These are phyloP conservation scores for Pseudohyphozyma bogoriensis DNA, from an alignment of 768 basidiomycete genomes.

Conservation along the genomic window DNA sequence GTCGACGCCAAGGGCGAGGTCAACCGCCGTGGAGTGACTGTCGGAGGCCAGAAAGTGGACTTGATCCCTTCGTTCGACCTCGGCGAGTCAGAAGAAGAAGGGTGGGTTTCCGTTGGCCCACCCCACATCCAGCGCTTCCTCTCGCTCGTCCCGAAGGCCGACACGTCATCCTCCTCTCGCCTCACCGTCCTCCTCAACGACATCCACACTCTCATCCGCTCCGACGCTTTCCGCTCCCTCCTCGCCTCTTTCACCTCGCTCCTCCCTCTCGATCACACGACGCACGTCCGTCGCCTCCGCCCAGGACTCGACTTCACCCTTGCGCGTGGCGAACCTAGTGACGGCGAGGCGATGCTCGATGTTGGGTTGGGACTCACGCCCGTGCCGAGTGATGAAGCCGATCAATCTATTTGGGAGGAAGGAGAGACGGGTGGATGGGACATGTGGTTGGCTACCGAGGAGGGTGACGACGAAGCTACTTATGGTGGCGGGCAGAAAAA, in stretches of 20 bases:
- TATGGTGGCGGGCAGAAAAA: slow-evolving; percentile 56
- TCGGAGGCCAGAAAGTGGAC: slow-evolving; percentile 42
- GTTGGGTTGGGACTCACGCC: slow-evolving; percentile 65
- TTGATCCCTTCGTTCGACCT: slow-evolving; percentile 57
- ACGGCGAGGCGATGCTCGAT: slow-evolving; percentile 67
- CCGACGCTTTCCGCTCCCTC: slow-evolving; percentile 27
- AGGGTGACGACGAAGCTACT: slow-evolving; percentile 89
- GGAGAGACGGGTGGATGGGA: slow-evolving; percentile 92
- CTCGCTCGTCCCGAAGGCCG: slow-evolving; percentile 44
- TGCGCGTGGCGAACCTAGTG: slow-evolving; percentile 60
- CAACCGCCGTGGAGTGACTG: slow-evolving; percentile 33
- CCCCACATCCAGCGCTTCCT: slow-evolving; percentile 94
- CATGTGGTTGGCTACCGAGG: slow-evolving; percentile 91
- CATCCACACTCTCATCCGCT: slow-evolving; percentile 21
- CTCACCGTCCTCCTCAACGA: slow-evolving; percentile 11
- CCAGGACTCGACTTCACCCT: slow-evolving; percentile 92
- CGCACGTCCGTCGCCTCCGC: slow-evolving; percentile 64
- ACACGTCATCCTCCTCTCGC: slow-evolving; percentile 1
- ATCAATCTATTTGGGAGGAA: slow-evolving; percentile 51
- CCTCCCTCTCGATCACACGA: slow-evolving; percentile 12
- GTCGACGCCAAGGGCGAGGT: slow-evolving; percentile 47
- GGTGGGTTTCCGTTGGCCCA: slow-evolving; percentile 71
- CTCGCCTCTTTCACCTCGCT: slow-evolving; percentile 22
- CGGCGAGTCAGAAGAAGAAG: slow-evolving; percentile 45
- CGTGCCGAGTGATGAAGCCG: slow-evolving; percentile 39